Base-by-base conservation (phyloP, 306 rosid genomes). In the Quercus parvula region DNA sequence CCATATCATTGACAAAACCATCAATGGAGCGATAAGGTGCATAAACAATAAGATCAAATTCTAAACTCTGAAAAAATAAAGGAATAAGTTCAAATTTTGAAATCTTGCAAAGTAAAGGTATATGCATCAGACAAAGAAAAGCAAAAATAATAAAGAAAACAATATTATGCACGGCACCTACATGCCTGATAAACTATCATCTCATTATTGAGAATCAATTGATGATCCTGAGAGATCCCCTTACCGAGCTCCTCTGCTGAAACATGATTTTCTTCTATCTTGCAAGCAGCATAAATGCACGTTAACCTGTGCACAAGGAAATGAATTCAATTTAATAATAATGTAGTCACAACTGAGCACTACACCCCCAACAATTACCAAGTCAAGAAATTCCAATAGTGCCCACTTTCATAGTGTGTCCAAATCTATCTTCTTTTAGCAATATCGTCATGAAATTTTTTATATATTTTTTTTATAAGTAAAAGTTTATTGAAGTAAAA, bases 201-300 rank as follows among this genome's bases (percentile, higher is more conserved):
- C 99, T 96, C 99, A 81, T 93, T 87, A 86, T 90, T 91, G 97
- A 95, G 99, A 91, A 96, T 96, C 95, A 96, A 84, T 89, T 91
- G 98, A 86, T 96, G 97, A 84, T 96, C 99, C 91, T 96, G 97
- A 28, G 96, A 91, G 82, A 96, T 96, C 86, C 99, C 98, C 90
- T 93, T 93, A 85, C 99, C 99, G 64, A 93, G 94, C 99, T 95
- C 99, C 94, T 96, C 99, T n/a, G 97, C 98, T 51, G 99, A 95
- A 10, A 95, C 98, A 62, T 93, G 99, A 81, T 89, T 96, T 89
- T 95, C 99, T 90, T 95, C 99, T 85, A 95, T 93, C 88, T 95
- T 95, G 85, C 99, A 95, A 83, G 97, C 94, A 68, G 94, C 97
- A 82, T 95, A 95, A 80, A 95, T 93, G 84, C 99, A 95, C 71